Evolutionary conservation across 2,329 filamentous ascomycete genomes (phyloP).

Genomic region (Phyllosticta paracitricarpa): DNA sequence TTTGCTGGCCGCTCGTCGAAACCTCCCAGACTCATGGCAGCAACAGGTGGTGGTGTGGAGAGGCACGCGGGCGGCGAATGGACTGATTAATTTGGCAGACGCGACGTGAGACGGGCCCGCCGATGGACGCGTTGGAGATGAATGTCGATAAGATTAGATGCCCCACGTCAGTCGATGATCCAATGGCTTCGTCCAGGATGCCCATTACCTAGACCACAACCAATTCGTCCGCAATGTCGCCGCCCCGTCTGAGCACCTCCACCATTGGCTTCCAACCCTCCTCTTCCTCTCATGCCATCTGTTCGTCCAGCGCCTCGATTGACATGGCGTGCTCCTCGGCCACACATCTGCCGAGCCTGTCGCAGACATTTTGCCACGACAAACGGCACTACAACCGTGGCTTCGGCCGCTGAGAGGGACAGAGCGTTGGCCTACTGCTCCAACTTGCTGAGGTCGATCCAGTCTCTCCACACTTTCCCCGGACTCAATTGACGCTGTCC

Average conservation of each 20-base stretch:
- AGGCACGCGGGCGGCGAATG: conserved; percentile 8
- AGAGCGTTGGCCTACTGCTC: conserved; percentile 49
- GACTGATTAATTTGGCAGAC: neutral
- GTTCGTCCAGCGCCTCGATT: neutral
- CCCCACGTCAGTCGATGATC: conserved; percentile 5
- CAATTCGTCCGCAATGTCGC: neutral
- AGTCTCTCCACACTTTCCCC: neutral
- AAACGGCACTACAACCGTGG: conserved; percentile 6
- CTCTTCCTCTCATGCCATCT: neutral
- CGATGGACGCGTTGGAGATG: neutral
- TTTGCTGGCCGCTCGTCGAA: conserved; percentile 47
- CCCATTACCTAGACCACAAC: neutral
- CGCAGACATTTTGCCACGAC: conserved; percentile 6
- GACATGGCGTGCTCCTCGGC: conserved; percentile 2
- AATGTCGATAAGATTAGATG: neutral
- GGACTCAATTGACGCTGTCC: neutral
- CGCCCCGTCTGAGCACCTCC: neutral
- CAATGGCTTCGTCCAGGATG: conserved; percentile 6
- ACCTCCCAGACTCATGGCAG: conserved; percentile 28
- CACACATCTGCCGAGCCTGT: neutral
- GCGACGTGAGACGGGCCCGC: neutral
- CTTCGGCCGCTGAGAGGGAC: conserved; percentile 39
- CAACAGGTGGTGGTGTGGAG: neutral
- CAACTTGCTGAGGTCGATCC: conserved; percentile 43
- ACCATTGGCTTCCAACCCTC: neutral